These are phyloP conservation scores for Venturia effusa DNA, from an alignment of 2,329 filamentous ascomycete species.

Conservation along the genomic window DNA sequence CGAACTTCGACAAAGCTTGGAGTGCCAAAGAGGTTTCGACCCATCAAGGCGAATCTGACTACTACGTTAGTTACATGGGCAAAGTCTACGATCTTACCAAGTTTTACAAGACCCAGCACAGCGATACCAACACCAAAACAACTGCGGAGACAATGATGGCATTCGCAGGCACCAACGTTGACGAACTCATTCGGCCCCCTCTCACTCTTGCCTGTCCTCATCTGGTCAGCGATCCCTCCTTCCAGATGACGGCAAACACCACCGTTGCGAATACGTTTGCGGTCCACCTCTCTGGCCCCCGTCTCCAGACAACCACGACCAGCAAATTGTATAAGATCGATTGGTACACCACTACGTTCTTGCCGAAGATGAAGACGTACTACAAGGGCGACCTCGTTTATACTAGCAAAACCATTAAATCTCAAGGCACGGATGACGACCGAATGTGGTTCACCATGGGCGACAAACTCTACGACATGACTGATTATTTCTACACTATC, in stretches of 20 bases:
- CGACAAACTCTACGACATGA: conserved; percentile 73
- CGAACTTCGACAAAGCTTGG: conserved; percentile 88
- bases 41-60: conserved; percentile 66
- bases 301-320: conserved; percentile 41
- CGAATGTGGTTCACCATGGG: conserved; percentile 74
- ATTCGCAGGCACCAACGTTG: conserved; percentile 68
- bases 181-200: conserved; percentile 76
- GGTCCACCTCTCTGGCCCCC: conserved; percentile 55
- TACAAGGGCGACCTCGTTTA: conserved; percentile 82
- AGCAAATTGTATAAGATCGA: conserved; percentile 49
- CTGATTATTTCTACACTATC: conserved; percentile 77
- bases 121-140: conserved; percentile 55
- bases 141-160: conserved; percentile 56
- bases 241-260: conserved; percentile 51
- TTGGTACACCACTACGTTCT: conserved; percentile 70
- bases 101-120: conserved; percentile 79
- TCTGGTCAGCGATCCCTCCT: conserved; percentile 50
- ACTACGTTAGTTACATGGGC: conserved; percentile 78
- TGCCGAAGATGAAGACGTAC: conserved; percentile 71
- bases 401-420: conserved; percentile 46
- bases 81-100: conserved; percentile 85
- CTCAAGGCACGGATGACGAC: conserved; percentile 54
- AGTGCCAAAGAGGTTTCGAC: conserved; percentile 54
- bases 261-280: conserved; percentile 47
- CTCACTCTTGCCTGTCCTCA: conserved; percentile 63